These are phyloP conservation scores for Blastobotrys malaysiensis DNA, from an alignment of 1,139 yeast genomes.

Conservation along the genomic window DNA sequence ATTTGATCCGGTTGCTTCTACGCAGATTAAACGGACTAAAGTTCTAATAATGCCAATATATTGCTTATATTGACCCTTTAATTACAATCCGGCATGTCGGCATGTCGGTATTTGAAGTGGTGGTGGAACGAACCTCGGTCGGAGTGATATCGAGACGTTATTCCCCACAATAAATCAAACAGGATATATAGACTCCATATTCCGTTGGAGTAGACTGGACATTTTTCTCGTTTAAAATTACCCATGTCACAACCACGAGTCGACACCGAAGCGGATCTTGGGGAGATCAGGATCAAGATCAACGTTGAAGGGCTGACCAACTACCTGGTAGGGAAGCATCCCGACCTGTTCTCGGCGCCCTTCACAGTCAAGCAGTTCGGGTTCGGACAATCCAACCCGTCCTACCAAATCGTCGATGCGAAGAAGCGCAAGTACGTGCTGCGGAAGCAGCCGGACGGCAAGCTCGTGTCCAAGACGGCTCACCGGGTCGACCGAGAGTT, in stretches of 20 bases:
- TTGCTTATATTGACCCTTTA: too few species aligned
- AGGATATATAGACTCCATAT: too few species aligned
- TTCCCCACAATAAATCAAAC: not conserved
- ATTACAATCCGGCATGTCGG: not conserved
- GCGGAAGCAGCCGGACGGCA: conserved; percentile 52
- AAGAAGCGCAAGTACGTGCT: conserved; percentile 43
- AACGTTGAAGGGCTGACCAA: conserved; percentile 34
- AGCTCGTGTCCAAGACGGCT: conserved; percentile 51
- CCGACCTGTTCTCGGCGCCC: conserved; percentile 23
- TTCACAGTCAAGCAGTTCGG: conserved; percentile 44
- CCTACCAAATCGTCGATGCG: conserved; percentile 45
- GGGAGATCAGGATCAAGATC: conserved; percentile 37
- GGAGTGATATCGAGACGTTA: not conserved
- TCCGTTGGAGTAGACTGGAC: too few species aligned
- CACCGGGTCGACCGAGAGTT: conserved; percentile 62
- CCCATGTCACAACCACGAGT: conserved; percentile 16
- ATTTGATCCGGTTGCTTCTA: too few species aligned
- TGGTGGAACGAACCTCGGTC: not conserved
- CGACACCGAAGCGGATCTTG: conserved; percentile 34
- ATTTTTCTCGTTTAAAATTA: not conserved
- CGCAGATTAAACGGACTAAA: too few species aligned
- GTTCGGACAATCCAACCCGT: conserved; percentile 62
- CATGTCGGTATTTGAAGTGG: not conserved
- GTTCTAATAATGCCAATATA: too few species aligned
- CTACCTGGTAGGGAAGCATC: conserved; percentile 21